Percentiles rank a stretch among this genome's conserved stretches.
Conservation (phyloP, 208 protist species). For the Novymonas esmeraldas region DNA sequence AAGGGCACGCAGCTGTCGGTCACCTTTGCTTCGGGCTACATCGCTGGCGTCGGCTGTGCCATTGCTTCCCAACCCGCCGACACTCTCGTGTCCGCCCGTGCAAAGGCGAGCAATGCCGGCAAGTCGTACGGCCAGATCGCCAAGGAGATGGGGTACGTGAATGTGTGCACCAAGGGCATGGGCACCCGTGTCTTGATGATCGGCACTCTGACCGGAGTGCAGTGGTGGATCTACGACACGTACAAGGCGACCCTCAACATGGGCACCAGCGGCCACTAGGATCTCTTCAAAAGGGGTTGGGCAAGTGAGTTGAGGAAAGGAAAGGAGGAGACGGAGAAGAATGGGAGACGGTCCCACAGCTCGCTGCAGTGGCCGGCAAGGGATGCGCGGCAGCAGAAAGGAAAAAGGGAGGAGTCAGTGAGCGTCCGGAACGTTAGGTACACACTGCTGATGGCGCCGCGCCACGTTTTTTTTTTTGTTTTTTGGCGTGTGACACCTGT, state of each 20-base stretch:
- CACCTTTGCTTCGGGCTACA: slow-evolving; percentile 94
- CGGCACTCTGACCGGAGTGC: slow-evolving; percentile 95
- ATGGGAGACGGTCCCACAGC: too few relatives aligned
- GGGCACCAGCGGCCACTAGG: slow-evolving; percentile 41
- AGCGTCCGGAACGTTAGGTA: too few relatives aligned
- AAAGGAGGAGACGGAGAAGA: too few relatives aligned
- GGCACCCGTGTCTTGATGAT: slow-evolving; percentile 97
- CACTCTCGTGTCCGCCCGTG: slow-evolving; percentile 92
- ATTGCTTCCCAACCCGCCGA: slow-evolving; percentile 97
- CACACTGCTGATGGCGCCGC: too few relatives aligned
- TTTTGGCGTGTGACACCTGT: too few relatives aligned
- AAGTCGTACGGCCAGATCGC: slow-evolving; percentile 84
- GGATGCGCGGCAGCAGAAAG: too few relatives aligned
- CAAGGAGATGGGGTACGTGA: slow-evolving; percentile 84
- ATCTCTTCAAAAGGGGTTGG: too few relatives aligned
- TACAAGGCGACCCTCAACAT: slow-evolving; percentile 69
- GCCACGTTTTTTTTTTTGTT: too few relatives aligned
- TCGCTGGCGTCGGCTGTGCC: slow-evolving; percentile 94
- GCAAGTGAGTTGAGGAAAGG: too few relatives aligned
- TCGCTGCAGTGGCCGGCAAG: too few relatives aligned
- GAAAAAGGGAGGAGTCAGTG: too few relatives aligned
- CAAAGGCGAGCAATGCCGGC: slow-evolving; percentile 84
- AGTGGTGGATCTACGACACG: slow-evolving; percentile 95
- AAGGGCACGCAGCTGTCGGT: slow-evolving; percentile 89
- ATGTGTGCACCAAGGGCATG: slow-evolving; percentile 92